phyloP scores from a whole-genome alignment of 768 basidiomycete species.

The Boletus barrowsii region DNA sequence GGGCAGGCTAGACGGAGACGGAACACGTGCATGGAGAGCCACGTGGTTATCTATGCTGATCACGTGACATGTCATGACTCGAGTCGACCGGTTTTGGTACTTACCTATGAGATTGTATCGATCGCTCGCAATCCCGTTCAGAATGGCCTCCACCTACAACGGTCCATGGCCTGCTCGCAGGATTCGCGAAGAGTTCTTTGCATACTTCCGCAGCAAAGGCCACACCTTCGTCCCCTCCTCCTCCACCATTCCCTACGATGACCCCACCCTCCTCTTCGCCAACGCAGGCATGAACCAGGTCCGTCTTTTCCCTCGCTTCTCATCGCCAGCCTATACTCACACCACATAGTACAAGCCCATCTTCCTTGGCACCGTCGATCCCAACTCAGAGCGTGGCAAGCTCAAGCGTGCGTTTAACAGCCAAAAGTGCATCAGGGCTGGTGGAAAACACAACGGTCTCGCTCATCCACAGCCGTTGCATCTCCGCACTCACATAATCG shows the following conservation, averaged over 20 bases:
- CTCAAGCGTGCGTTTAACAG: slow-evolving; percentile 92
- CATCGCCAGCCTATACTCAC: slow-evolving; percentile 2
- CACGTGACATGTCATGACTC: slow-evolving; percentile 13
- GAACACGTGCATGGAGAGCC: slow-evolving; percentile 8
- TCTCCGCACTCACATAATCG: slow-evolving; percentile 1
- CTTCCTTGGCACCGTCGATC: slow-evolving; percentile 97
- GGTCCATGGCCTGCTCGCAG: slow-evolving; percentile 73
- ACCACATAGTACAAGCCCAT: slow-evolving; percentile 83
- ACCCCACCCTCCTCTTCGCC: slow-evolving; percentile 95
- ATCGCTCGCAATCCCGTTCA: slow-evolving; percentile 15
- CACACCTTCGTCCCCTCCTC: slow-evolving; percentile 92
- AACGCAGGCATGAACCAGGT: slow-evolving; percentile 99
- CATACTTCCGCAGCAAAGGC: slow-evolving; percentile 74
- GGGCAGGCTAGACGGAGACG: slow-evolving; percentile 34
- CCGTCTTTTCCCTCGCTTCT: slow-evolving; percentile 10
- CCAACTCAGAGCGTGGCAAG: slow-evolving; percentile 86
- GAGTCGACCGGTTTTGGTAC: slow-evolving; percentile 8
- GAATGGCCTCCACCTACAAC: slow-evolving; percentile 31
- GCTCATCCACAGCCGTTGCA: not conserved
- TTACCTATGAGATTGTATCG: slow-evolving; percentile 16
- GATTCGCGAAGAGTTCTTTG: slow-evolving; percentile 87
- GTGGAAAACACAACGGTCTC: slow-evolving; percentile 96
- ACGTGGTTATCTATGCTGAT: slow-evolving; percentile 13
- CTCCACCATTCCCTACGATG: slow-evolving; percentile 93
- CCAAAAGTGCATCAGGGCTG: slow-evolving; percentile 98